These are phyloP conservation scores for Penicillium goetzii DNA, from an alignment of 495 filamentous ascomycete genomes.

Conservation along the genomic window DNA sequence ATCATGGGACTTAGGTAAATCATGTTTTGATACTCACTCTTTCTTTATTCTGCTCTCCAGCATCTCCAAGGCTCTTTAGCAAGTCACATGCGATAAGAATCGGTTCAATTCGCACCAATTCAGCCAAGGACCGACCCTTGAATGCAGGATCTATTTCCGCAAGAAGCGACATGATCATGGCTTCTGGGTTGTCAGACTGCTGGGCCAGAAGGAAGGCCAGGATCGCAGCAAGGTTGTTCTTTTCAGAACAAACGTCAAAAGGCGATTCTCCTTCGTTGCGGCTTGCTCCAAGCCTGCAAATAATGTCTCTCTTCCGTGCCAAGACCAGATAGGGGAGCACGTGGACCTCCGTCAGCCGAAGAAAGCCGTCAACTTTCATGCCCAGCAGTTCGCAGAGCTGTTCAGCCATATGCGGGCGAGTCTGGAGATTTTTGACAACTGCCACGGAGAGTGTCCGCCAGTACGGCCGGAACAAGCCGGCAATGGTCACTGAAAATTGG, in stretches of 20 bases:
- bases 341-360: slow-evolving; percentile 76
- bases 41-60: slow-evolving; percentile 60
- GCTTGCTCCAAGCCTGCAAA: slow-evolving; percentile 77
- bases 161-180: slow-evolving; percentile 68
- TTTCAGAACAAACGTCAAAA: slow-evolving; percentile 62
- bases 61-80: slow-evolving; percentile 78
- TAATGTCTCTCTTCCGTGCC: slow-evolving; percentile 72
- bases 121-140: slow-evolving; percentile 62
- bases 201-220: slow-evolving; percentile 79
- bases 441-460: slow-evolving; percentile 81
- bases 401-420: slow-evolving; percentile 79
- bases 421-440: slow-evolving; percentile 78
- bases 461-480: slow-evolving; percentile 77
- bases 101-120: slow-evolving; percentile 75
- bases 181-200: slow-evolving; percentile 65
- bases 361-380: slow-evolving; percentile 70
- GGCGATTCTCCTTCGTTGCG: slow-evolving; percentile 62
- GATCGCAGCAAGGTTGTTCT: slow-evolving; percentile 75
- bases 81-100: slow-evolving; percentile 76
- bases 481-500: slow-evolving; percentile 58
- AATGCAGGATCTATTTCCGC: slow-evolving; percentile 69
- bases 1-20: background rate
- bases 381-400: slow-evolving; percentile 77
- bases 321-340: slow-evolving; percentile 87
- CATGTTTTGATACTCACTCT: slow-evolving; percentile 44